phyloP scores from a whole-genome alignment of 2,329 filamentous ascomycete species.

The Pseudocercospora musae region DNA sequence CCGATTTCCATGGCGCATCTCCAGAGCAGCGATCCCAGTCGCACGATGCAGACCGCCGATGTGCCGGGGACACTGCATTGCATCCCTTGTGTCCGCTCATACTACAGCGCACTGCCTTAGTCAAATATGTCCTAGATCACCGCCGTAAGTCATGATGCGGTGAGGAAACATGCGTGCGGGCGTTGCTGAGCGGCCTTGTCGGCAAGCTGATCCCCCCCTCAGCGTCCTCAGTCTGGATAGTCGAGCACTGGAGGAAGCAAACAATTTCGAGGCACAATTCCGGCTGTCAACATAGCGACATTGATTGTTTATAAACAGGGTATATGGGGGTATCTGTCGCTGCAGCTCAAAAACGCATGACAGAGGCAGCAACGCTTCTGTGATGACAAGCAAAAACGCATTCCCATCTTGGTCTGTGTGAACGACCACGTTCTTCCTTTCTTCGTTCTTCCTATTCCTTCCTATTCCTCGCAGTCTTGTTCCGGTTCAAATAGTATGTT shows the following conservation, averaged over 20 bases:
- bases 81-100: not conserved
- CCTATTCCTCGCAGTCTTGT: conserved; percentile 2
- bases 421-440: conserved; percentile 9
- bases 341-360: conserved; percentile 4
- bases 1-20: not conserved
- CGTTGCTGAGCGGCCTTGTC: not conserved
- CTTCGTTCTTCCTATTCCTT: not conserved
- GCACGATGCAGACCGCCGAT: not conserved
- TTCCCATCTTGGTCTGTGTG: conserved; percentile 4
- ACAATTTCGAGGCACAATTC: not conserved
- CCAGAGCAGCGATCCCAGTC: not conserved
- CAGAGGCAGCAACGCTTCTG: not conserved
- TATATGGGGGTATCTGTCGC: conserved; percentile 20
- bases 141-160: not conserved
- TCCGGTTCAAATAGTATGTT: conserved; percentile 3
- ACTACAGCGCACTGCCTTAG: not conserved
- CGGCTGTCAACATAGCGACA: conserved; percentile 6
- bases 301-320: conserved; percentile 10
- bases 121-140: not conserved
- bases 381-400: not conserved
- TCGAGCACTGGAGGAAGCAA: not conserved
- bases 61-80: not conserved
- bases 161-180: not conserved
- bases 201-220: not conserved
- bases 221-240: not conserved